A percentile compares a stretch with the other conserved stretches of the same genome.
phyloP scores from a whole-genome alignment of 441 rosid genomes.

The Adansonia grandidieri region DNA sequence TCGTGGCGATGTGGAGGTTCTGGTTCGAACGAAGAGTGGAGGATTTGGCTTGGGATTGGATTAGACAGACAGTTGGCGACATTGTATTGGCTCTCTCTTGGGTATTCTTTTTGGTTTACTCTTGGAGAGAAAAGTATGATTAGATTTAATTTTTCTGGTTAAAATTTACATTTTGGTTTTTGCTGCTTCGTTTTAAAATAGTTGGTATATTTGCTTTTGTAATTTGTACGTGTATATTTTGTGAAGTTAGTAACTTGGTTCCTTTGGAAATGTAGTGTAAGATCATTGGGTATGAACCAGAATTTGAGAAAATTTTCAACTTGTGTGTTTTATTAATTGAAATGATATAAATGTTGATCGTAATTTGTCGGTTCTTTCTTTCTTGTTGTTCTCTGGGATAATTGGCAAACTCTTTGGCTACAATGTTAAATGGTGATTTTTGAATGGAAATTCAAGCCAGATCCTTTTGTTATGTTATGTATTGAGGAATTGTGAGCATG shows the following conservation, averaged over 20 bases:
- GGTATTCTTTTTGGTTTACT: slow-evolving; percentile 65
- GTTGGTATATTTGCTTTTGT: background rate
- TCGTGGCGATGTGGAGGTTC: slow-evolving; percentile 67
- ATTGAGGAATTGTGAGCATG: background rate
- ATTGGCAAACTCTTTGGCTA: background rate
- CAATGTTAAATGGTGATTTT: background rate
- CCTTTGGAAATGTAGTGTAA: slow-evolving; percentile 13
- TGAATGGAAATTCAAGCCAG: background rate
- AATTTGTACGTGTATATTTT: slow-evolving; percentile 13
- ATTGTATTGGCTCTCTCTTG: slow-evolving; percentile 61
- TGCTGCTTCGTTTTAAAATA: background rate
- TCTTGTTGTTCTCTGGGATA: background rate
- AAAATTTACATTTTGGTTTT: background rate
- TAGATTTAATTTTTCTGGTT: slow-evolving; percentile 24
- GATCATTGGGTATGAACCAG: background rate
- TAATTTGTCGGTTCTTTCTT: background rate
- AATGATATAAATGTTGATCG: background rate
- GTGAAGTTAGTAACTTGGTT: slow-evolving; percentile 15
- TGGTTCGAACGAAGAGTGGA: slow-evolving; percentile 65
- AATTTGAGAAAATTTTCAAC: background rate
- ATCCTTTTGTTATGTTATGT: background rate
- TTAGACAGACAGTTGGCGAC: slow-evolving; percentile 67
- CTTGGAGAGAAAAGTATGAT: slow-evolving; percentile 83
- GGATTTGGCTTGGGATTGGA: slow-evolving; percentile 65
- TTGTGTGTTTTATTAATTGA: background rate